A percentile compares a stretch with the other conserved stretches of the same genome.
These are phyloP conservation scores for Paspalum notatum DNA, from an alignment of 176 grass and related monocot species.

Conservation along the genomic window DNA sequence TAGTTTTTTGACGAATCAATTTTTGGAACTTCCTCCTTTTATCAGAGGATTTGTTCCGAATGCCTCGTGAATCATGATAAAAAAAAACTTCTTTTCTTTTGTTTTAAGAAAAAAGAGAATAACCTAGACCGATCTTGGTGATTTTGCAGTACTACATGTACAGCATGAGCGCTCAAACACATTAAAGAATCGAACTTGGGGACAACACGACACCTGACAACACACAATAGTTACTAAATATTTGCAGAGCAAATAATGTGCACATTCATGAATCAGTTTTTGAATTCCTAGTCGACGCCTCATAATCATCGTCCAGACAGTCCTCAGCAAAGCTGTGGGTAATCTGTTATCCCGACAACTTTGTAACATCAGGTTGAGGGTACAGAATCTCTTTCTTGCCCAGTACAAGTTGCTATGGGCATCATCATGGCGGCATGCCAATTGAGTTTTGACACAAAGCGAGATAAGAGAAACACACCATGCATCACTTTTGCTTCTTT, in stretches of 20 bases:
- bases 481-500: conserved; percentile 37
- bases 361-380: conserved; percentile 37
- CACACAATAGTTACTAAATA: background rate
- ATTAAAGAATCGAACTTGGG: background rate
- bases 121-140: background rate
- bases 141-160: background rate
- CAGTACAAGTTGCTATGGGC: conserved; percentile 21
- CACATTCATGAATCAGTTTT: background rate
- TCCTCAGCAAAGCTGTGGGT: background rate
- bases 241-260: background rate
- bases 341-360: conserved; percentile 16
- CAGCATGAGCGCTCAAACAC: background rate
- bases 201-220: background rate
- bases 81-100: too few species aligned
- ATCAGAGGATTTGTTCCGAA: too few species aligned
- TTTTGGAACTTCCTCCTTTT: background rate
- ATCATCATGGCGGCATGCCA: conserved; percentile 35
- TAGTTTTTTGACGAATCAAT: background rate
- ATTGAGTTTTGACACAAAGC: conserved; percentile 34
- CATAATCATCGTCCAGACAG: background rate
- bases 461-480: conserved; percentile 49
- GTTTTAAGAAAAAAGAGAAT: background rate
- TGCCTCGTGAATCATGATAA: too few species aligned
- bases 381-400: conserved; percentile 13
- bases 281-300: background rate